These are phyloP conservation scores for Eucalyptus cladocalyx DNA, from an alignment of 345 rosid species.

Conservation along the genomic window DNA sequence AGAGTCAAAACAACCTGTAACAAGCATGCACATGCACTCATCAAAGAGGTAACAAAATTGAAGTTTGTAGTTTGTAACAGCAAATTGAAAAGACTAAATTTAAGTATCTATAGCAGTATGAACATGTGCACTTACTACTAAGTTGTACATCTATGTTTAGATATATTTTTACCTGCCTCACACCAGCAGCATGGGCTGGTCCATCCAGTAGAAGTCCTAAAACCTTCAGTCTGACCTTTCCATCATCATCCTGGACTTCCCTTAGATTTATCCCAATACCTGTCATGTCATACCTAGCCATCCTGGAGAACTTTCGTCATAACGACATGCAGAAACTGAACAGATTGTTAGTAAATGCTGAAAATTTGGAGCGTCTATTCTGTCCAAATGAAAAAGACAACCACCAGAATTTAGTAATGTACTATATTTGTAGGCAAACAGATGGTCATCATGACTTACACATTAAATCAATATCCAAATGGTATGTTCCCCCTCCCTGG, in stretches of 20 bases:
- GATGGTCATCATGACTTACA: background rate
- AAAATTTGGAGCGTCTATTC: background rate
- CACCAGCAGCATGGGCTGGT: slow-evolving; percentile 77
- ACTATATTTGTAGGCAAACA: background rate
- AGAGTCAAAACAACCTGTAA: background rate
- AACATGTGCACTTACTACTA: background rate
- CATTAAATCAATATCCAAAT: background rate
- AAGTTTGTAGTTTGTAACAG: background rate
- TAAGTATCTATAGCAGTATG: background rate
- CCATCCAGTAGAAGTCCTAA: slow-evolving; percentile 82
- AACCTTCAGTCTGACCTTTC: slow-evolving; percentile 59
- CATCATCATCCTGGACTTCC: slow-evolving; percentile 73
- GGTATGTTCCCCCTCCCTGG: background rate
- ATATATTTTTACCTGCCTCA: slow-evolving; percentile 51
- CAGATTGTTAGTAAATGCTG: slow-evolving; percentile 4
- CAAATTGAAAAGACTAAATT: background rate
- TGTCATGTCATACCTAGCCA: slow-evolving; percentile 88
- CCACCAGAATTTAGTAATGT: background rate
- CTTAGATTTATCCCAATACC: slow-evolving; percentile 92
- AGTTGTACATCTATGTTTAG: background rate
- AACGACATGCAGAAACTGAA: slow-evolving; percentile 19
- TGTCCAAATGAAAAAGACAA: background rate
- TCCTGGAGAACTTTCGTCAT: slow-evolving; percentile 75
- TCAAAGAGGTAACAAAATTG: background rate
- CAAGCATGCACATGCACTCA: background rate